Base-by-base conservation (phyloP, 1,284 basidiomycete species). In the Tilletiopsis washingtonensis region DNA sequence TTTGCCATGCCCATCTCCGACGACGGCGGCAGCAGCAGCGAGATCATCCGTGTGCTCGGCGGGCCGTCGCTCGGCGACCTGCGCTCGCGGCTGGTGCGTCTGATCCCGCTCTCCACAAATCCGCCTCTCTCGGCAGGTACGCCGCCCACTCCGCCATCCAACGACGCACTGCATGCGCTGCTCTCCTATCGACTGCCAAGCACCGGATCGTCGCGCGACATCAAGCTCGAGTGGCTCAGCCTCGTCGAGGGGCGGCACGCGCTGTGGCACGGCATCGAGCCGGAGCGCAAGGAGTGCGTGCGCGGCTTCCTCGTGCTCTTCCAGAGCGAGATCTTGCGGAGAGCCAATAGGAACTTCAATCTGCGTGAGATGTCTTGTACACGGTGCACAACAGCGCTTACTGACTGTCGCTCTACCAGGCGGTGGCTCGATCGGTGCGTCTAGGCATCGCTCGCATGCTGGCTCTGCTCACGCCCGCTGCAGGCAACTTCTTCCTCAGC, bases 241-340 rank as follows among this genome's bases (percentile, higher is more conserved):
- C 89, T 97, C 54, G 85, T 97, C 12, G 91, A 97, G 75, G 93
- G 93, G 0, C 79, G 80, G 24, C 91, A 88, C 66, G 58, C 65
- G 1, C 78, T 96, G 3, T 98, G 93, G 93, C 71, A 77, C 3
- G 89, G 88, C 0, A 90, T 98, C 42, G 88, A 91, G 0, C 81
- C 81, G 36, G 93, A 97, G 71, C 81, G 90, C 57, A 91, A 91
- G 74, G 93, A 97, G 73, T 82, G 83, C 21, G 86, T 91, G 47
- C 80, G 89, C 71, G 87, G 87, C 87, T 67, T 66, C 23, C 51
- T 67, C 17, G 88, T 93, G 1, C 82, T 89, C 65, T 93, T 94
- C 62, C 88, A 94, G 72, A 84, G 81, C 54, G 85, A 91, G 62
- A 80, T 90, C 5, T 77, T 94, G 24, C 85, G 84, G 54, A 79